Percentiles rank a stretch among this genome's conserved stretches.
Evolutionary conservation across 2,329 filamentous ascomycete genomes (phyloP).

Genomic region (Nothophoma quercina): DNA sequence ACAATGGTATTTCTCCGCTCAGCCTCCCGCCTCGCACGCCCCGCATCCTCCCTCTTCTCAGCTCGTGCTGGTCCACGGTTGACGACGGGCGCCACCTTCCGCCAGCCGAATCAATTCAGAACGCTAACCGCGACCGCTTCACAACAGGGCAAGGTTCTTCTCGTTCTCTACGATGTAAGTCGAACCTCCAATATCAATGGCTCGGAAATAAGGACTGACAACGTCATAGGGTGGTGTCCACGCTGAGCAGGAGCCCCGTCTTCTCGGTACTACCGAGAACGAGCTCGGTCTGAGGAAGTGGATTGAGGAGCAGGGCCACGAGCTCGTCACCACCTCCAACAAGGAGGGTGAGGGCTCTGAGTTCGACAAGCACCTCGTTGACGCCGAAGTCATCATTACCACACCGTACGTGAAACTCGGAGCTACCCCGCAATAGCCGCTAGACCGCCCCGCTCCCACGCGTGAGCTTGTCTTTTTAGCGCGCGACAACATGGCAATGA

Average conservation of each 20-base stretch:
- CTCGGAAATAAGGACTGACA: slow-evolving; percentile 28
- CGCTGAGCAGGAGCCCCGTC: slow-evolving; percentile 84
- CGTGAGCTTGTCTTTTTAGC: slow-evolving; percentile 16
- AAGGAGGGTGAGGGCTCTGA: slow-evolving; percentile 94
- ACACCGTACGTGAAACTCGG: slow-evolving; percentile 81
- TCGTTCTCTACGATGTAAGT: slow-evolving; percentile 89
- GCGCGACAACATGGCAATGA: slow-evolving; percentile 1
- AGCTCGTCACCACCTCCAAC: slow-evolving; percentile 94
- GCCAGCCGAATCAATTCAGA: slow-evolving; percentile 61
- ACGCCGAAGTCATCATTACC: slow-evolving; percentile 98
- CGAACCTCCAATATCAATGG: slow-evolving; percentile 18
- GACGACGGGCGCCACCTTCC: slow-evolving; percentile 53
- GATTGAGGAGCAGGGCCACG: slow-evolving; percentile 97
- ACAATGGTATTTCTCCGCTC: slow-evolving; percentile 70
- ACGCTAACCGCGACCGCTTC: slow-evolving; percentile 70
- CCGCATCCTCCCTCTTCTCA: slow-evolving; percentile 61
- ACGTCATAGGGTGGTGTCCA: slow-evolving; percentile 73
- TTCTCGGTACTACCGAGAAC: slow-evolving; percentile 97
- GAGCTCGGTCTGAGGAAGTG: slow-evolving; percentile 97
- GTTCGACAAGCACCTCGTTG: slow-evolving; percentile 94
- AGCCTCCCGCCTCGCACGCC: slow-evolving; percentile 64
- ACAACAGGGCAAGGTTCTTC: slow-evolving; percentile 92
- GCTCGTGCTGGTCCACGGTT: slow-evolving; percentile 52
- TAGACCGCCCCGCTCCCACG: slow-evolving; percentile 40
- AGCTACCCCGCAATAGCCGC: slow-evolving; percentile 40